Base-by-base conservation (phyloP, 495 filamentous ascomycete species). In the Aspergillus mulundensis region DNA sequence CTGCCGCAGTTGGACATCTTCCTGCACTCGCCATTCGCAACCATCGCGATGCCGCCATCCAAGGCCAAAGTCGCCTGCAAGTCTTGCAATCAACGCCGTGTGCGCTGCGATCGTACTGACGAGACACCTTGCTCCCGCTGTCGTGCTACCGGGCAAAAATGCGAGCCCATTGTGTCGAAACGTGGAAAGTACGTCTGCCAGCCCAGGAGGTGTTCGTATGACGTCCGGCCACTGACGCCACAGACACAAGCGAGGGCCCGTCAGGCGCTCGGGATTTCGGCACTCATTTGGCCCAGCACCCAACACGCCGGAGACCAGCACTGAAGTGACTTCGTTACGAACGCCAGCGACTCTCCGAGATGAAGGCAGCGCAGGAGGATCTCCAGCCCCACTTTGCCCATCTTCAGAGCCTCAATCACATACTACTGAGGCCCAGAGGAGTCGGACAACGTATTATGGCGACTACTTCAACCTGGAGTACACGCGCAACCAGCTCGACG, bases 61-160 rank as follows among this genome's bases (percentile, higher is more conserved):
- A 43, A 53, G 32, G 23, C 50, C 2, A 60, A 57, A 44, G 32
- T 56, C 19, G 53, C 53, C 23, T 56, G 53, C 16, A 56, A 49
- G 25, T 36, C 20, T 1, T 56, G 53, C 21, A 49, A 56, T 25
- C 25, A 30, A 19, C 43, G 53, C 20, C 53, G 53, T 1, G 41
- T 49, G 1, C 32, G 45, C 5, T 56, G 53, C 25, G 53, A 56
- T 16, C 53, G 53, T 1, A 56, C 53, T 10, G 44, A 56, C 10
- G 20, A 48, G 11, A 24, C 53, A 12, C 53, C 43, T 2, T 56
- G 53, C 43, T 56, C 53, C n/a, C 24, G 38, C 30, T 56, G 53
- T 30, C 44, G 18, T 14, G 4, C 24, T 1, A 7, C 43, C 8
- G 53, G 53, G 23, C 43, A 56, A 19, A 44, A 49, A 1, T 56